Evolutionary conservation across 2,329 filamentous ascomycete genomes (phyloP).

Genomic region (Colletotrichum costaricense): DNA sequence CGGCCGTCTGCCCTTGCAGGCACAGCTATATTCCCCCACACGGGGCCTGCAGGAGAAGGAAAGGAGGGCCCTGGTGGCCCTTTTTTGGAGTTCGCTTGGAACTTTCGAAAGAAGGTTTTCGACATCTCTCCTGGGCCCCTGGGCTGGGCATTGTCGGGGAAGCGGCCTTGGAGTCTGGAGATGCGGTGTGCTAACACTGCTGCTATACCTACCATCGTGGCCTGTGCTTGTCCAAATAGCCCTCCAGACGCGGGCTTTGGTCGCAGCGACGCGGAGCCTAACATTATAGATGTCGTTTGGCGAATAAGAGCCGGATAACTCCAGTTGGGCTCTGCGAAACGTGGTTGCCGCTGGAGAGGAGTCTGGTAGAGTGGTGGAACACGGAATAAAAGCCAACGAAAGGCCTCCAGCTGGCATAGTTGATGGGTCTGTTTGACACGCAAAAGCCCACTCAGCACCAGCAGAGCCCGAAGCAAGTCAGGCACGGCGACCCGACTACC

Average conservation of each 20-base stretch:
- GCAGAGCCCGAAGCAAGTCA: not conserved
- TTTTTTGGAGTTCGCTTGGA: constrained; percentile 5
- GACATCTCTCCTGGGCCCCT: not conserved
- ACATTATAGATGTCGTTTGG: not conserved
- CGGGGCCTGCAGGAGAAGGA: not conserved
- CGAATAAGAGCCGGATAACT: not conserved
- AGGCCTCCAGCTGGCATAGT: constrained; percentile 18
- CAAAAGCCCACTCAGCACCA: not conserved
- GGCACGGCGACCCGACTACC: not conserved
- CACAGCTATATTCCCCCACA: constrained; percentile 27
- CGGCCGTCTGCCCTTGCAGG: constrained; percentile 16
- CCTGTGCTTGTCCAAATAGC: not conserved
- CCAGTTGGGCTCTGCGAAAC: not conserved
- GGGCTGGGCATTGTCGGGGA: not conserved
- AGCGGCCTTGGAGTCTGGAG: not conserved
- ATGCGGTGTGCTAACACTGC: constrained; percentile 14
- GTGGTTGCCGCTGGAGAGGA: not conserved
- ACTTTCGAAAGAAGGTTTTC: constrained; percentile 3
- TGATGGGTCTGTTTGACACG: not conserved
- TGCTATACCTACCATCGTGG: not conserved
- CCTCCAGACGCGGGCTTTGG: not conserved
- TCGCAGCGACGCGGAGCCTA: not conserved
- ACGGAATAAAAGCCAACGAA: not conserved
- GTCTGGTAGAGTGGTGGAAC: not conserved
- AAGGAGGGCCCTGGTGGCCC: constrained; percentile 14